Evolutionary conservation across 768 basidiomycete genomes (phyloP).

Genomic region (Pleurotus citrinopileatus): DNA sequence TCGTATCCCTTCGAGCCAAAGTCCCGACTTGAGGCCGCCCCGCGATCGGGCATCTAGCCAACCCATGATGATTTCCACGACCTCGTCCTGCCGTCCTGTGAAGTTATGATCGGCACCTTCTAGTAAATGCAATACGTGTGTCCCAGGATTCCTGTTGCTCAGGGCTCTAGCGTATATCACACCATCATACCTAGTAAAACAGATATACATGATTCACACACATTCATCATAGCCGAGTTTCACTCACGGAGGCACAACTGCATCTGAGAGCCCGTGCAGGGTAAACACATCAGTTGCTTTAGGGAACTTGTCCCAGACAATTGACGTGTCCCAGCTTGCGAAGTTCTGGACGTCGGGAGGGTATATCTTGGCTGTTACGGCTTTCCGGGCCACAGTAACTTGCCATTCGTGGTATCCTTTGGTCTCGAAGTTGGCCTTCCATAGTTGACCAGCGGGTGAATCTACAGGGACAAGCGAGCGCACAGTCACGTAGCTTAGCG

Average conservation of each 20-base stretch:
- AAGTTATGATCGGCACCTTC: conserved; percentile 83
- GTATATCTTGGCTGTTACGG: conserved; percentile 47
- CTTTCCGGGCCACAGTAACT: conserved; percentile 63
- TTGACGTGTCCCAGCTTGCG: conserved; percentile 59
- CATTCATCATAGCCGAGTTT: background rate
- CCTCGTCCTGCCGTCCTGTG: conserved; percentile 62
- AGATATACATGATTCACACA: background rate
- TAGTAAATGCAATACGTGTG: conserved; percentile 65
- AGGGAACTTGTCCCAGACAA: conserved; percentile 72
- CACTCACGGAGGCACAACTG: conserved; percentile 67
- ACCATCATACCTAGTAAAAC: conserved; percentile 60
- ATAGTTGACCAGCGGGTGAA: conserved; percentile 26
- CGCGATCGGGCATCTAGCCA: conserved; percentile 57
- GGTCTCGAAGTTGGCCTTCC: conserved; percentile 48
- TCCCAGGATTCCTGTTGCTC: conserved; percentile 56
- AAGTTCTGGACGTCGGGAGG: conserved; percentile 63
- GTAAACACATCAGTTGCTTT: conserved; percentile 62
- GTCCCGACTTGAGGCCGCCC: conserved; percentile 53
- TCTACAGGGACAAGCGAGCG: conserved; percentile 21
- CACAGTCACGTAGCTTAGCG: conserved; percentile 8
- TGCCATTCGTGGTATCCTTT: conserved; percentile 65
- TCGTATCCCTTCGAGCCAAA: conserved; percentile 59
- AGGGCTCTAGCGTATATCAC: conserved; percentile 65
- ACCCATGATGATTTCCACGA: conserved; percentile 63
- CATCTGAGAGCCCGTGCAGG: conserved; percentile 72